phyloP scores from a whole-genome alignment of 352 stramenopile species.

The Pythium sukuiense region DNA sequence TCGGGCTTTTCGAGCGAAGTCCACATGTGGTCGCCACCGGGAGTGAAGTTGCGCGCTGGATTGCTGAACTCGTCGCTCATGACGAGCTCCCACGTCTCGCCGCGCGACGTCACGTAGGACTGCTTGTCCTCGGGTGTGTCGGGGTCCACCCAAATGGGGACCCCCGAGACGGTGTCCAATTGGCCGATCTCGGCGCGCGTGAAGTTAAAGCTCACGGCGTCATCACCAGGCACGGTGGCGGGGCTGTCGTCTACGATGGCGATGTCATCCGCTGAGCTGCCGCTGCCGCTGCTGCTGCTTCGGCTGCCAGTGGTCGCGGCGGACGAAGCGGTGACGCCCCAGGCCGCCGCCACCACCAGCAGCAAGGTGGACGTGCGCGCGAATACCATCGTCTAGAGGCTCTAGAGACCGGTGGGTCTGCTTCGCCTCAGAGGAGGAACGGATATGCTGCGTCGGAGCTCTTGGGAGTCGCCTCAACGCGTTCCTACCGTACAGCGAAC shows the following conservation, averaged over 20 bases:
- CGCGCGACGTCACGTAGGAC: slow-evolving; percentile 40
- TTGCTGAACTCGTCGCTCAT: slow-evolving; percentile 19
- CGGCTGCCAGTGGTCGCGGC: neutral
- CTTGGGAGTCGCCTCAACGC: too few species aligned
- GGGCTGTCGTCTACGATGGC: neutral
- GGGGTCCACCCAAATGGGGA: slow-evolving; percentile 50
- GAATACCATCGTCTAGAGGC: neutral
- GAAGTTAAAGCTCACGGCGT: slow-evolving; percentile 11
- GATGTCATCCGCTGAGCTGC: neutral
- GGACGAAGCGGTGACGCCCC: neutral
- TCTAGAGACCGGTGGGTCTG: too few species aligned
- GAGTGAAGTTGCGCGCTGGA: slow-evolving; percentile 80
- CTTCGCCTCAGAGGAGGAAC: too few species aligned
- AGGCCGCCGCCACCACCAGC: neutral
- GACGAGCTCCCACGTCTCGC: slow-evolving; percentile 6
- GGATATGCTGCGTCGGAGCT: too few species aligned
- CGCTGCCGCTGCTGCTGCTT: neutral
- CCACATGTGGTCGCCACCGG: slow-evolving; percentile 92
- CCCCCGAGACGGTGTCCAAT: slow-evolving; percentile 43
- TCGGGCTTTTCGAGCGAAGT: slow-evolving; percentile 94
- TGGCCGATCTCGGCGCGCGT: slow-evolving; percentile 21
- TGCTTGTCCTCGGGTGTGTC: slow-evolving; percentile 42
- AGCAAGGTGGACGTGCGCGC: neutral
- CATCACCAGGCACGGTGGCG: slow-evolving; percentile 10
- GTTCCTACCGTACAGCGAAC: too few species aligned